Percentiles rank a stretch among this genome's conserved stretches.
Evolutionary conservation across 352 stramenopile species (phyloP).

Genomic region (Phytophthora citrophthora): DNA sequence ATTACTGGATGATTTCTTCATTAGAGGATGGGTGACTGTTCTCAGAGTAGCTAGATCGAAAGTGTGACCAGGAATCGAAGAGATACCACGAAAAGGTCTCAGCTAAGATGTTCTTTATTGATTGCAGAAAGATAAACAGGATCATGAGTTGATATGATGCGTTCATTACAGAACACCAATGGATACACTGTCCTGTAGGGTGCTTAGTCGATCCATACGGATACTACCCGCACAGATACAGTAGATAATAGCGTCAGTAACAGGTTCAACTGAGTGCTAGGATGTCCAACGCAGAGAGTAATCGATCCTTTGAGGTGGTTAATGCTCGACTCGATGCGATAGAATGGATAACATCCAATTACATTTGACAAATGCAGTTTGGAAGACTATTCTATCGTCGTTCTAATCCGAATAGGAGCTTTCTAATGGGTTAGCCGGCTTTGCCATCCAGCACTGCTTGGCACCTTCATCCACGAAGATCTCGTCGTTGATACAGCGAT

Average conservation of each 20-base stretch:
- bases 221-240: neutral
- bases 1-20: conserved; percentile 8
- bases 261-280: conserved; percentile 1
- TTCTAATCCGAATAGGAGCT: conserved; percentile 1
- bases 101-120: neutral
- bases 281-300: conserved; percentile 14
- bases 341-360: too few relatives aligned
- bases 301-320: too few relatives aligned
- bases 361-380: too few relatives aligned
- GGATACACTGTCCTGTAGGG: neutral
- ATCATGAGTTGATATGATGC: neutral
- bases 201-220: conserved; percentile 15
- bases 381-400: neutral
- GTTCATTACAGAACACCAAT: neutral
- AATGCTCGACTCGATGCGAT: too few relatives aligned
- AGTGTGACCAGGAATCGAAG: conserved; percentile 3
- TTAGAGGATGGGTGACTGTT: conserved; percentile 7
- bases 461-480: conserved; percentile 36
- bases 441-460: conserved; percentile 41
- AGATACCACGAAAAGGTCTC: conserved; percentile 6
- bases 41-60: neutral
- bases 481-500: conserved; percentile 30
- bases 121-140: neutral
- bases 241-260: neutral
- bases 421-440: conserved; percentile 7